A percentile compares a stretch with the other conserved stretches of the same genome.
These are phyloP conservation scores for Nothomitra cinnamomea DNA, from an alignment of 2,329 filamentous ascomycete species.

Conservation along the genomic window DNA sequence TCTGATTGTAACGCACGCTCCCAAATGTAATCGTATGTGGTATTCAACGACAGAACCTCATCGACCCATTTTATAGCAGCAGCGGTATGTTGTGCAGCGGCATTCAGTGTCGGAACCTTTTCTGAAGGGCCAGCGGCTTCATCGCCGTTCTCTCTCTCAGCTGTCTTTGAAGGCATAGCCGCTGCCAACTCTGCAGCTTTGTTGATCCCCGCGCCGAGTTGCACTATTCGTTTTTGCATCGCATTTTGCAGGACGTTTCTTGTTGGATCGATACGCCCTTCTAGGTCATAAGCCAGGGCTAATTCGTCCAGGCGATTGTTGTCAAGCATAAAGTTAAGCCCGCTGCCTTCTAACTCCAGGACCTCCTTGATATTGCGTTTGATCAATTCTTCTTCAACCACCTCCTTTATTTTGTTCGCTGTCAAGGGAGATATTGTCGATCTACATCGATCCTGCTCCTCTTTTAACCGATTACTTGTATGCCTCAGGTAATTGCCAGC, in stretches of 20 bases:
- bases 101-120: constrained; percentile 33
- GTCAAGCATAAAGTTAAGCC: constrained; percentile 78
- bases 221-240: constrained; percentile 57
- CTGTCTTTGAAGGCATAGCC: constrained; percentile 30
- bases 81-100: constrained; percentile 61
- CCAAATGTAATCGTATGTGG: constrained; percentile 76
- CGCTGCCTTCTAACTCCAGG: constrained; percentile 67
- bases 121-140: constrained; percentile 22
- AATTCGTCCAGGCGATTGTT: constrained; percentile 70
- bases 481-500: constrained; percentile 68
- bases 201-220: constrained; percentile 73
- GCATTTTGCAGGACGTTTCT: constrained; percentile 54
- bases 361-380: constrained; percentile 62
- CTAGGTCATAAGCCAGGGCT: constrained; percentile 62
- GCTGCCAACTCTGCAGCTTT: constrained; percentile 38
- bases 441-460: constrained; percentile 68
- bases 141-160: constrained; percentile 31
- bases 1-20: constrained; percentile 56
- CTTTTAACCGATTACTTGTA: constrained; percentile 53
- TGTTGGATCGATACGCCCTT: constrained; percentile 57
- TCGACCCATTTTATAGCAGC: constrained; percentile 93
- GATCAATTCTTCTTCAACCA: constrained; percentile 73
- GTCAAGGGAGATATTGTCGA: constrained; percentile 65
- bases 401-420: constrained; percentile 50
- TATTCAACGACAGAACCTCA: constrained; percentile 70